Evolutionary conservation across 768 basidiomycete genomes (phyloP).

Genomic region (Xerocomellus intermedius): DNA sequence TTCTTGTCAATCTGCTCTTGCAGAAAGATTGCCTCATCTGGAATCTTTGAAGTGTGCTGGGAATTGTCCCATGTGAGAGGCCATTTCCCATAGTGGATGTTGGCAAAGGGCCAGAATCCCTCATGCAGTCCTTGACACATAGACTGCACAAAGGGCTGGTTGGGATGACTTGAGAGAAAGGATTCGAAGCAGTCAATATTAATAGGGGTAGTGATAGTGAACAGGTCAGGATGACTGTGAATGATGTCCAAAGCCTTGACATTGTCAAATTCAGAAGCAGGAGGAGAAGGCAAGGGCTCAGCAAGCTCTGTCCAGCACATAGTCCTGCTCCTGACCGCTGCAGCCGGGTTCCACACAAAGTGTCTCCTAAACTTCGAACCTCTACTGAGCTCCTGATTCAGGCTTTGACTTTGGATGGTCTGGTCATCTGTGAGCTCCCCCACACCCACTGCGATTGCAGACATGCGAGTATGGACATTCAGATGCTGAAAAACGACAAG

Average conservation of each 20-base stretch:
- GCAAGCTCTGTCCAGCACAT: neutral
- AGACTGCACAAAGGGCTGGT: constrained; percentile 36
- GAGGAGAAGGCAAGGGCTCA: neutral
- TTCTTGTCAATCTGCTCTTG: too few relatives aligned
- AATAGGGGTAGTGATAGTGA: constrained; percentile 39
- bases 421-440: too few relatives aligned
- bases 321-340: neutral
- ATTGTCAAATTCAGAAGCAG: neutral
- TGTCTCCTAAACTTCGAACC: too few relatives aligned
- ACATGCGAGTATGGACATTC: too few relatives aligned
- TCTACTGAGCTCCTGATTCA: too few relatives aligned
- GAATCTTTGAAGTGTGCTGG: too few relatives aligned
- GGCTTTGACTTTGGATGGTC: too few relatives aligned
- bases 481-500: too few relatives aligned
- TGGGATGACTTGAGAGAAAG: constrained; percentile 36
- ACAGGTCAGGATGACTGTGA: constrained; percentile 26
- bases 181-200: constrained; percentile 31
- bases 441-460: too few relatives aligned
- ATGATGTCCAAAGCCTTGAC: neutral
- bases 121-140: constrained; percentile 29
- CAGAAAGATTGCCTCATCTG: too few relatives aligned
- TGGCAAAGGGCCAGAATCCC: constrained; percentile 47
- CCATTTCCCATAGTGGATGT: constrained; percentile 15
- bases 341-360: too few relatives aligned
- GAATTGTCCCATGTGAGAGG: neutral